Base-by-base conservation (phyloP, 1,284 basidiomycete species). In the Rhodotorula sp. region DNA sequence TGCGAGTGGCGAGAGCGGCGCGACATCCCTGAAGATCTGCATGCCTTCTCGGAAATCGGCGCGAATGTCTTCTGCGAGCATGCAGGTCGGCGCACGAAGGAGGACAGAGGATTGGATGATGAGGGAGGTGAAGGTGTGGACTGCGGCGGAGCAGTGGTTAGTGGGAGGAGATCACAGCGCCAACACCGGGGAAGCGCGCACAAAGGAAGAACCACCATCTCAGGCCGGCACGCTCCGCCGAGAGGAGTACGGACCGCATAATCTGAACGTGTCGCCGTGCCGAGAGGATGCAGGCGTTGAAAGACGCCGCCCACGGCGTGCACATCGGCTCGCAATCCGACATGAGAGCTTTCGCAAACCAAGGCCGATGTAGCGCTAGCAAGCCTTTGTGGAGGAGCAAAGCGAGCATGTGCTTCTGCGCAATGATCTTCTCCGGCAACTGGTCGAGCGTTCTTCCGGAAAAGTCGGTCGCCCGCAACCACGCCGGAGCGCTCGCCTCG, bases 51-150 rank as follows among this genome's bases (percentile, higher is more conserved):
- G 57, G 49, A 77, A 77, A 65, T 76, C 72, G 47, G 67, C 64
- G 14, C 75, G 72, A 29, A 76, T 74, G 48, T 77, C 76, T 49
- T 75, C 71, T 16, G 72, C 73, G 71, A 78, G 73, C 71, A 78
- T 76, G 65, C 72, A 71, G 6, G 59, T 47, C 8, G 77, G 77
- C 3, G 72, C 74, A 6, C 73, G 73, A 5, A 76, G 66, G 49
- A 78, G 48, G 0, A 78, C 77, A 1, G 66, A 70, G 57, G 72
- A 69, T 48, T 76, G 75, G 56, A 78, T 78, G 5, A 76, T 71
- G 4, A 73, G 73, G n/a, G 75, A 71, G 2, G 75, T 78, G 65
- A 75, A 78, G 16, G 75, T 71, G 52, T 78, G 77, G 72, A 78
- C 73, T 73, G 64, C 43, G 26, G 18, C 7, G 21, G 7, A 29